Evolutionary conservation across 768 basidiomycete species (phyloP).

Genomic region (Plicaturopsis crispa): DNA sequence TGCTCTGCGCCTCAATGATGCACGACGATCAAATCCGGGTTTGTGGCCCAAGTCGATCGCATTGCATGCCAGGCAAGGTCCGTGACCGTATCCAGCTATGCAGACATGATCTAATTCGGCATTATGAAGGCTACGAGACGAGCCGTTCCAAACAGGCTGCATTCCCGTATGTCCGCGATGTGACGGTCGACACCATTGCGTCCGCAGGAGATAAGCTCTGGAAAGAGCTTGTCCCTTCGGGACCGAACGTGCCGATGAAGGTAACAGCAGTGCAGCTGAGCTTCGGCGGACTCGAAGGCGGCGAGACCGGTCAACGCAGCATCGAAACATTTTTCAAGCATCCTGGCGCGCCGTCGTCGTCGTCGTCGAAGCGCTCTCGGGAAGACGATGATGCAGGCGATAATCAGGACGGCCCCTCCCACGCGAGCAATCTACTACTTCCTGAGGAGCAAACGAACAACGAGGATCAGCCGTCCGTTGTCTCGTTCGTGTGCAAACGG

Average conservation of each 20-base stretch:
- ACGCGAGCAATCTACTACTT: too few relatives aligned
- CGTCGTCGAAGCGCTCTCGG: constrained; percentile 30
- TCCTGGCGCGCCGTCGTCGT: too few relatives aligned
- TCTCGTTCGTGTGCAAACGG: constrained; percentile 51
- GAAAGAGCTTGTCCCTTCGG: constrained; percentile 85
- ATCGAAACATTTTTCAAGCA: constrained; percentile 82
- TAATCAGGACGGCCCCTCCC: background rate
- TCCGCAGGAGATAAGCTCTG: constrained; percentile 74
- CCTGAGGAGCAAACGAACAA: too few relatives aligned
- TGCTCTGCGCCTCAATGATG: constrained; percentile 76
- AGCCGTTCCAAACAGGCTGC: constrained; percentile 76
- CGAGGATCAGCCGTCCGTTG: too few relatives aligned
- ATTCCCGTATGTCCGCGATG: constrained; percentile 76
- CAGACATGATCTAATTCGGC: background rate
- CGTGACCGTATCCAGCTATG: constrained; percentile 3
- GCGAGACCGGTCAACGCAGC: constrained; percentile 73
- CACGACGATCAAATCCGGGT: constrained; percentile 60
- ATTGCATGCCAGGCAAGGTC: constrained; percentile 69
- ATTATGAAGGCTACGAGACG: constrained; percentile 52
- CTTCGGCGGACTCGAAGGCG: constrained; percentile 70
- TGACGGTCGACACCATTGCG: constrained; percentile 72
- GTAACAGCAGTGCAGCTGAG: constrained; percentile 66
- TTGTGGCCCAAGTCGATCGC: constrained; percentile 93
- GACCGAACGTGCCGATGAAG: constrained; percentile 44
- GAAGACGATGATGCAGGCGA: constrained; percentile 20